Base-by-base conservation (phyloP, 306 rosid species). In the Cercis canadensis region DNA sequence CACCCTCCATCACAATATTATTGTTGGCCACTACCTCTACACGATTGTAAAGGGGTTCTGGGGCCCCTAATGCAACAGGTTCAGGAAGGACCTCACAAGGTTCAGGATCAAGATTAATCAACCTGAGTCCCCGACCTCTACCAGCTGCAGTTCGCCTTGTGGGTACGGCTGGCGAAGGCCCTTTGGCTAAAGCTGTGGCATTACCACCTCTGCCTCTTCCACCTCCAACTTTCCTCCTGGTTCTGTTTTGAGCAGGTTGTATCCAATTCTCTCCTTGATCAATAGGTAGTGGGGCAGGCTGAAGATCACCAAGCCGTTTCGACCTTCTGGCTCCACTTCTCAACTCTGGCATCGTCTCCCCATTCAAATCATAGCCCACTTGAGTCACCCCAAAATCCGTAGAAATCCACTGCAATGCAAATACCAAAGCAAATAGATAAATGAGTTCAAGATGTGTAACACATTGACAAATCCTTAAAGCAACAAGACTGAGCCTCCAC, bases 291-390 rank as follows among this genome's bases (percentile, higher is more conserved):
- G 88, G 75, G 74, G 82, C 68, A 84, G 96, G 82, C 81, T 92
- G 96, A 86, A 92, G 90, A 81, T 88, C 95, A 86, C 87, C 96
- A 84, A 92, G 90, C 75, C 98, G 87, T 72, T 85, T 92, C 63
- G 95, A 92, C 86, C 98, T 89, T 74, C 98, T 85, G 71, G 96
- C 96, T 87, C 96, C 98, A 77, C 96, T 92, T 80, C 96, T 92
- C 90, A 92, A 85, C 90, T 92, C 98, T 78, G 96, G 98, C 98
- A 92, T 92, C 87, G 88, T 92, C 98, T 89, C 84, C 90, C 98
- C 96, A 92, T 89, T 90, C 98, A 90, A 87, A 85, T 87, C 96
- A 86, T 85, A 81, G 87, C 80, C 87, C 85, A 76, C 89, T 62
- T 69, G 13, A 77, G 50, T 64, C 71, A 50, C 80, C 80, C 59